Base-by-base conservation (phyloP, 176 grass and related monocot species). In the Eremochloa ophiuroides region DNA sequence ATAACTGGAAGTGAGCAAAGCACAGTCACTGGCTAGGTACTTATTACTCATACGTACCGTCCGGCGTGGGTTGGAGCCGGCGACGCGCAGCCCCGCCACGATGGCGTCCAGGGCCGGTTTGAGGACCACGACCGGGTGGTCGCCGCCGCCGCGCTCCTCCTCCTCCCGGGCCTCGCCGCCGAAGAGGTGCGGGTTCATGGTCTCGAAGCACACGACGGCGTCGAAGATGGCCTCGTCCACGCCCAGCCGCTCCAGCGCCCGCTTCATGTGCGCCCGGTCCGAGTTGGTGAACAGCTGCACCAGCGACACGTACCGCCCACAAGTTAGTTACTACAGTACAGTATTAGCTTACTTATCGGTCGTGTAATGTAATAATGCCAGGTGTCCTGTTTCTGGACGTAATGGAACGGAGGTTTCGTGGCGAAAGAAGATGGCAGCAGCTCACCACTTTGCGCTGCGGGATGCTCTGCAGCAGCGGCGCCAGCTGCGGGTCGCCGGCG, bases 241-340 rank as follows among this genome's bases (percentile, higher is more conserved):
- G 73, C 88, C 88, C 22, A 98, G 83, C 82, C 83, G 87, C 84
- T 73, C 81, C 73, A 98, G 78, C 66, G 85, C 74, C 65, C 30
- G 80, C 65, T 28, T 85, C 74, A 92, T 74, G 75, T 98, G 95
- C 77, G 76, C 78, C 26, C 87, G 81, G 38, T 98, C 95, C 18
- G 95, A 98, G 87, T 98, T 98, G 0, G 95, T 98, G 82, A 98
- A 98, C 62, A 98, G 59, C 95, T 97, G 92, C n/a, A n/a, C n/a
- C n/a, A n/a, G n/a, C n/a, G n/a, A n/a, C n/a, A n/a, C n/a, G n/a
- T n/a, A n/a, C n/a, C n/a, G n/a, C n/a, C n/a, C n/a, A n/a, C n/a
- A n/a, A n/a, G n/a, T n/a, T n/a, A n/a, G n/a, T n/a, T n/a, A n/a
- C n/a, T n/a, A n/a, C n/a, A n/a, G n/a, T n/a, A n/a, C n/a, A n/a